Conservation (phyloP, 2,329 filamentous ascomycete species). For the Leptoxyphium fumago region DNA sequence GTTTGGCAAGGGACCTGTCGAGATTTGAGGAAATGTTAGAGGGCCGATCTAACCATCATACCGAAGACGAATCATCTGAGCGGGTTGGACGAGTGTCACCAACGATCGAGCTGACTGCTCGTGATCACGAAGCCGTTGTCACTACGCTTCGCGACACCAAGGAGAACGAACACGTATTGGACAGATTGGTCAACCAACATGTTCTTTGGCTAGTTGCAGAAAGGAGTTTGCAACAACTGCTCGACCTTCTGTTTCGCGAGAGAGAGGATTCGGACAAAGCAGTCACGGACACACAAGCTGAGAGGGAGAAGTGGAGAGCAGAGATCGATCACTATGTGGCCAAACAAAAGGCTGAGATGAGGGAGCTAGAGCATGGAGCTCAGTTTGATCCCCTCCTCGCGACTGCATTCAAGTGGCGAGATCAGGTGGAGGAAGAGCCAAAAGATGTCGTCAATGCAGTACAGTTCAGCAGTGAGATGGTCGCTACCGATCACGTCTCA, state of each 20-base stretch:
- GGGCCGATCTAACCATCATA: constrained; percentile 6
- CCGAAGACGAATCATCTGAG: background rate
- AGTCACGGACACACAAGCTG: constrained; percentile 46
- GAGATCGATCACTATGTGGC: constrained; percentile 21
- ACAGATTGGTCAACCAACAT: constrained; percentile 39
- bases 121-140: background rate
- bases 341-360: constrained; percentile 14
- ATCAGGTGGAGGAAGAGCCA: background rate
- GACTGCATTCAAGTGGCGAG: constrained; percentile 7
- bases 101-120: background rate
- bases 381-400: constrained; percentile 14
- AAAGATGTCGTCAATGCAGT: background rate
- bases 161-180: background rate
- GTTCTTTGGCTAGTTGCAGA: constrained; percentile 85
- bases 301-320: constrained; percentile 42
- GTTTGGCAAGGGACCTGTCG: constrained; percentile 8
- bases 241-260: constrained; percentile 71
- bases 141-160: background rate
- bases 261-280: constrained; percentile 58
- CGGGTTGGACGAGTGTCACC: background rate
- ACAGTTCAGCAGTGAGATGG: constrained; percentile 2
- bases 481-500: constrained; percentile 16
- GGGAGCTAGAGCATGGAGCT: constrained; percentile 14
- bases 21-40: constrained; percentile 22
- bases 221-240: constrained; percentile 81